These are phyloP conservation scores for Aspergillus carlsbadensis DNA, from an alignment of 495 filamentous ascomycete genomes.

Conservation along the genomic window DNA sequence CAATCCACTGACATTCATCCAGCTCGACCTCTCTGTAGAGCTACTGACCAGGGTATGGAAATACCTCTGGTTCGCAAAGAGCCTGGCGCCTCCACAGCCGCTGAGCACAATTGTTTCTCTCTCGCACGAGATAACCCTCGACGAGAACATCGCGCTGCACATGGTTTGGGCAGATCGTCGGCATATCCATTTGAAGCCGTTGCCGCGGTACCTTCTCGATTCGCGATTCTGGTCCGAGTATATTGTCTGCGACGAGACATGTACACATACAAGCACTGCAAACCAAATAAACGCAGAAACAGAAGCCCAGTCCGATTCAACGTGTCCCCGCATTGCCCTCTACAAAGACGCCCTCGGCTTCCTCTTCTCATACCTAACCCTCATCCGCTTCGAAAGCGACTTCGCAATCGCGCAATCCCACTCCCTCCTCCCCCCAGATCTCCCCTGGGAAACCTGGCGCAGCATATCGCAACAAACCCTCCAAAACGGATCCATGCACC, in stretches of 20 bases:
- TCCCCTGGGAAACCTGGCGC: constrained; percentile 28
- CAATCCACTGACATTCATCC: too few relatives aligned
- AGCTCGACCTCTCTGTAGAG: too few relatives aligned
- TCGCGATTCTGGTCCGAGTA: constrained; percentile 37
- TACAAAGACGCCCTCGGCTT: constrained; percentile 35
- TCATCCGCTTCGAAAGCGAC: constrained; percentile 46
- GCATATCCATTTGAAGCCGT: constrained; percentile 44
- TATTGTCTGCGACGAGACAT: constrained; percentile 12
- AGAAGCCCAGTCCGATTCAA: not conserved
- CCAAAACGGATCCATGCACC: not conserved
- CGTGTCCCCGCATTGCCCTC: too few relatives aligned
- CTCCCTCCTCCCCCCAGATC: constrained; percentile 31
- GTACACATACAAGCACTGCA: not conserved
- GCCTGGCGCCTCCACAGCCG: too few relatives aligned
- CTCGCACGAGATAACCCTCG: constrained; percentile 39
- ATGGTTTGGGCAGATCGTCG: constrained; percentile 37
- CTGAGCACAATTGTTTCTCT: constrained; percentile 21
- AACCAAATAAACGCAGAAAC: too few relatives aligned
- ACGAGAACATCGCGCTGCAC: constrained; percentile 40
- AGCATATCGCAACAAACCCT: constrained; percentile 12
- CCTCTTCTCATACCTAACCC: constrained; percentile 41
- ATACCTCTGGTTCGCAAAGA: too few relatives aligned
- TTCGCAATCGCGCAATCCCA: constrained; percentile 34
- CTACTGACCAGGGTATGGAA: too few relatives aligned
- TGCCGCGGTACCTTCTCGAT: constrained; percentile 42